Evolutionary conservation across 2,329 filamentous ascomycete species (phyloP), one percentile per base, ranked within the genome.

Genomic region (Stachybotrys chartarum): DNA sequence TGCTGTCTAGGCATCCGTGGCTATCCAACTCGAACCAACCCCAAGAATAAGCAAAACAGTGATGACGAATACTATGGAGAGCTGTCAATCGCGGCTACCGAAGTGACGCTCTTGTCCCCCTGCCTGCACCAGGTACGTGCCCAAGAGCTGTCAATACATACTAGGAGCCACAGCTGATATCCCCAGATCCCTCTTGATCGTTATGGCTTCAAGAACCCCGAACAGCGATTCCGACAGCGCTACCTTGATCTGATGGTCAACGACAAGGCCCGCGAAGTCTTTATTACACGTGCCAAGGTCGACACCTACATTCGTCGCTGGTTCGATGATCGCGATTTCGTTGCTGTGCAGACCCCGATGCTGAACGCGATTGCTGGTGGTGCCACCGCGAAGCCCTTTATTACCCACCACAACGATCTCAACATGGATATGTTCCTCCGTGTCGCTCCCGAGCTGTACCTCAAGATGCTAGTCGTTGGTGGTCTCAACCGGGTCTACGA

Each of bases 231-330:
- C 81, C 88, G 95, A 65, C 90, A 96, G 77, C 84, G 93, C 57
- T 96, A 96, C 72, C 84, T 99, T 53, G 94, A 99, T 72, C 79
- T 99, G 64, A 94, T 99, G 74, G 96, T 97, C 87, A 97, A 99
- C 75, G 89, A 96, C 67, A 81, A 81, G 59, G 90, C 88, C 50
- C 85, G 91, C 55, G 83, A 95, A 57, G 88, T 92, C 56, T 89
- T 97, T 72, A 81, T 91, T 66, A 91, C 89, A 45, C 84, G 94
- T 55, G 85, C 90, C 66, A 91, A 90, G 82, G 92, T 97, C 67
- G 84, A 96, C 68, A 85, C 83, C 58, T 97, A 91, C 70, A 88
- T 99, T 62, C 90, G 94, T 63, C 82, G 84, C 65, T 99, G 87
- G 80, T 90, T 99, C 64, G 90, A 97, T 66, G 83, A 87, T 63